Evolutionary conservation across 495 filamentous ascomycete genomes (phyloP).

Genomic region (Geoglossum glabrum): DNA sequence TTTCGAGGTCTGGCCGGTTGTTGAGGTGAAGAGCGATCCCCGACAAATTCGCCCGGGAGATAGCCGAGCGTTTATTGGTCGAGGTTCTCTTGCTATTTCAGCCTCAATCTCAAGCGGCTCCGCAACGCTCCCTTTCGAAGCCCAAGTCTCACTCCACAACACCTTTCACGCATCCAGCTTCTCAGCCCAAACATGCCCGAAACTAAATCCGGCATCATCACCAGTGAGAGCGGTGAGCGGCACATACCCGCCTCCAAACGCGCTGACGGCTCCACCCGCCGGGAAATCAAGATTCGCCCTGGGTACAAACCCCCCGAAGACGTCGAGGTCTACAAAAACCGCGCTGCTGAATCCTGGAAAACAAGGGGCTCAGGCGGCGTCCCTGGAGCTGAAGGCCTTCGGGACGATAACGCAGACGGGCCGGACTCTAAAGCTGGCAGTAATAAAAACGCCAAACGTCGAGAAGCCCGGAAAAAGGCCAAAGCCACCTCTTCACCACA

Average conservation of each 20-base stretch:
- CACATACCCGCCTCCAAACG: slow-evolving; percentile 75
- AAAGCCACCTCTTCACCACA: slow-evolving; percentile 30
- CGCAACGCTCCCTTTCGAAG: no score
- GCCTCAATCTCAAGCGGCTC: neutral
- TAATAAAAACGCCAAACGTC: slow-evolving; percentile 88
- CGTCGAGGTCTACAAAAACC: slow-evolving; percentile 89
- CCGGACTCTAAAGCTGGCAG: slow-evolving; percentile 27
- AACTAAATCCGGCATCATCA: slow-evolving; percentile 65
- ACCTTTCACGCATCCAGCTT: slow-evolving; percentile 36
- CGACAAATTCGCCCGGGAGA: neutral
- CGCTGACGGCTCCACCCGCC: slow-evolving; percentile 70
- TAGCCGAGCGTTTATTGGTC: neutral
- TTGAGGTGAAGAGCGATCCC: neutral
- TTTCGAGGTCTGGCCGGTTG: neutral
- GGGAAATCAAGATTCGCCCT: slow-evolving; percentile 80
- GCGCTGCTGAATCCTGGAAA: slow-evolving; percentile 69
- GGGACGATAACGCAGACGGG: slow-evolving; percentile 26
- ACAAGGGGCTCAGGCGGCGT: slow-evolving; percentile 57
- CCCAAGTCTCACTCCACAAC: no score
- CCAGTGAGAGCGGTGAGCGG: slow-evolving; percentile 50
- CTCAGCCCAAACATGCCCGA: slow-evolving; percentile 79
- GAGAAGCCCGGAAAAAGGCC: slow-evolving; percentile 75
- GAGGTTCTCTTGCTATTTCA: neutral
- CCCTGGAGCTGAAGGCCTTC: slow-evolving; percentile 54
- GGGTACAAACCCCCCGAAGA: slow-evolving; percentile 93